Evolutionary conservation across 2,329 filamentous ascomycete species (phyloP), one percentile per base, ranked within the genome.

Genomic region (Penicillium rolfsii): DNA sequence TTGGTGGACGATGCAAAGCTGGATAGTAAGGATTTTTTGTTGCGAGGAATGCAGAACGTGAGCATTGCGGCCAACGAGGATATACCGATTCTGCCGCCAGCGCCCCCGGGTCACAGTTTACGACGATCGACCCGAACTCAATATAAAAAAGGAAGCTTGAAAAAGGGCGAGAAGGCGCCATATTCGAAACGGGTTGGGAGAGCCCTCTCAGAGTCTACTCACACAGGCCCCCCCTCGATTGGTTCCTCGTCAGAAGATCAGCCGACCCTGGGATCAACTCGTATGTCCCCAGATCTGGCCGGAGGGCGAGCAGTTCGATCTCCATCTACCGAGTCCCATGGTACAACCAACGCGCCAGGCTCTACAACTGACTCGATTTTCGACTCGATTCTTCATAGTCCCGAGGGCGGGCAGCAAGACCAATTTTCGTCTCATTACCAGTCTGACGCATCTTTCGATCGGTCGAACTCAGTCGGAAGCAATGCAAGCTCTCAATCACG

Each of bases 51-150:
- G 72, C 80, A 58, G 70, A 75, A 64, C 72, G 78, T 69, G 71
- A 79, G 55, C 77, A 83, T 70, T 66, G 76, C 70, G 68, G 76
- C 73, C 71, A 68, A 77, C 24, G 91, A 91, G 43, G 94, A 98
- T 73, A 89, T 90, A 80, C 93, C 93, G 6, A 97, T 98, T 64
- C 80, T 98, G 45, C 91, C 93, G 1, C 85, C 89, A 59, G 87
- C 85, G 58, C 79, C 89, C 22, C 87, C 88, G 1, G 91, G 91
- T 3, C 87, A 89, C 75, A 91, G 91, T 35, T 80, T 99, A 52
- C 89, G 95, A 68, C 87, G 95, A 63, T 97, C 95, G 12, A 99
- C 93, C 22, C 86, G 91, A 57, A 99, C 95, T 5, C 94, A 91
- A 28, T 98, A 98, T 75, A 84, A 93, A 70, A 91, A 91, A 60